Evolutionary conservation across 2,329 filamentous ascomycete genomes (phyloP), one percentile per base, ranked within the genome.

Genomic region (Plectosphaerella cucumerina): DNA sequence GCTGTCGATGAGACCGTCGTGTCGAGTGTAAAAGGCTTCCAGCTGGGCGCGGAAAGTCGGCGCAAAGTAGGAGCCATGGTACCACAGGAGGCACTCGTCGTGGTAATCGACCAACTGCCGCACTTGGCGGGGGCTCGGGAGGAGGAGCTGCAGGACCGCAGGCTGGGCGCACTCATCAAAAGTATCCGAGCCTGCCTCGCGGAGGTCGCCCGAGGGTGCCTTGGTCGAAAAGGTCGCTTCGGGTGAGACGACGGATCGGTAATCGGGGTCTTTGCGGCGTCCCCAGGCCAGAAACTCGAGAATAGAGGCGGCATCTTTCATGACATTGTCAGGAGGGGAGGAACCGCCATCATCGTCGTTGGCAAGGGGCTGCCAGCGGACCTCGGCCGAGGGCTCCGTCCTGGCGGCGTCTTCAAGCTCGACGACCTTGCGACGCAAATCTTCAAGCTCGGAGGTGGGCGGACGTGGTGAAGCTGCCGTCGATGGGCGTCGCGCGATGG

Each of bases 251-350:
- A 55, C 60, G 21, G 55, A 31, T 33, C 56, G 51, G 20, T 53
- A 56, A n/a, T 58, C 56, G 10, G 58, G 52, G 22, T 75, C 68
- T 55, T 76, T 77, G 34, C 67, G 63, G 15, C 73, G 66, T 9
- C 73, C 74, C 74, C 74, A 77, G 1, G 73, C 72, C 2, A 76
- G 62, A 44, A 75, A 77, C 50, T 77, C 73, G 0, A 77, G 64
- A 3, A 76, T 70, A 3, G 73, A 73, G 2, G 71, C 73, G 1
- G 71, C 71, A 57, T 73, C 71, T 53, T 63, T 65, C 50, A 59
- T 62, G 47, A 61, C 61, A 21, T 20, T 47, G 44, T 47, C 43
- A 14, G 11, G 15, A 42, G 37, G 10, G n/a, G 15, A 4, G 15
- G 37, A n/a, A 41, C 20, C 26, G 8, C 12, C 12, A 11, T 31